Conservation (phyloP, 805 yeast genomes). For the Debaryomyces castellii region DNA sequence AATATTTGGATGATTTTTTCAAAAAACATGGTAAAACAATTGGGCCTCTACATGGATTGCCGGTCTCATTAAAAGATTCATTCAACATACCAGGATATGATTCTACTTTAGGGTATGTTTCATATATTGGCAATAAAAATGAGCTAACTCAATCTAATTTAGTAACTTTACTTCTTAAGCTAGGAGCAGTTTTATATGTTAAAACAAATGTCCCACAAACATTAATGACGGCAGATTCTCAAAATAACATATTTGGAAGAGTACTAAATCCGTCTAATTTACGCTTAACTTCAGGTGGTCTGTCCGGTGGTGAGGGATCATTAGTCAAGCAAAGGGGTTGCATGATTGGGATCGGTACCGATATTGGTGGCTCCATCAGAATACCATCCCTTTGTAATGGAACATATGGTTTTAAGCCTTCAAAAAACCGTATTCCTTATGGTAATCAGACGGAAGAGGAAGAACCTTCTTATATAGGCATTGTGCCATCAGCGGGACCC, state of each 20-base stretch:
- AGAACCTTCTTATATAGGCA: neutral
- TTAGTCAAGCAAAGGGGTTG: constrained; percentile 44
- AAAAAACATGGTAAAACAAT: too few relatives aligned
- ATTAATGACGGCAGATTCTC: constrained; percentile 49
- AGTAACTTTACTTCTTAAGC: too few relatives aligned
- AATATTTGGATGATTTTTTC: neutral
- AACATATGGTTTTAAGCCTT: constrained; percentile 43
- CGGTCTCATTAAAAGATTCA: too few relatives aligned
- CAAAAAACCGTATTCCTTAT: constrained; percentile 30
- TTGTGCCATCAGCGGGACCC: constrained; percentile 36
- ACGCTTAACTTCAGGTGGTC: constrained; percentile 48
- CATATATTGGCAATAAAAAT: constrained; percentile 37
- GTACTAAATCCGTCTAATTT: constrained; percentile 48
- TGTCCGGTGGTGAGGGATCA: constrained; percentile 56
- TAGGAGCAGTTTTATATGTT: constrained; percentile 22
- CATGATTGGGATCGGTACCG: constrained; percentile 53
- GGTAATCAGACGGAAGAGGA: neutral
- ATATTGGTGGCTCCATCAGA: constrained; percentile 53
- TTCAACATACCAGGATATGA: constrained; percentile 14
- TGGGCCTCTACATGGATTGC: too few relatives aligned
- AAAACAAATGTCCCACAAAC: constrained; percentile 57
- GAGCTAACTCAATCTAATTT: constrained; percentile 19
- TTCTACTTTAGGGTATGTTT: constrained; percentile 33
- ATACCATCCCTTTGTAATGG: constrained; percentile 46
- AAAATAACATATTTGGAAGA: constrained; percentile 44